Conservation (phyloP, 306 rosid species). For the Quercus gilva region DNA sequence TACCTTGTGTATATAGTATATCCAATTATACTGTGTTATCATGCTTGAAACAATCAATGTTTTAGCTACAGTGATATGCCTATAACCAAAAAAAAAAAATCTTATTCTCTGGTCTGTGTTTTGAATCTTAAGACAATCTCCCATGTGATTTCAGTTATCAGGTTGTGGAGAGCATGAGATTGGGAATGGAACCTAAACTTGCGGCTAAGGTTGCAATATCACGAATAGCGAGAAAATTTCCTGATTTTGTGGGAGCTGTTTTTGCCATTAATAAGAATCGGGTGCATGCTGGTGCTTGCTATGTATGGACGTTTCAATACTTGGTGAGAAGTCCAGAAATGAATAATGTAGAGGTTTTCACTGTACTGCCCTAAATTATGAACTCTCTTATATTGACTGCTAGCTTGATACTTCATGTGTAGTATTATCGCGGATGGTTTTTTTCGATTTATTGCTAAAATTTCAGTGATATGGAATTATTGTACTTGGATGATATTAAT, state of each 20-base stretch:
- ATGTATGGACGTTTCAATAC: constrained; percentile 93
- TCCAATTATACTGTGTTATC: background rate
- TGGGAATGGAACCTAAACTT: constrained; percentile 79
- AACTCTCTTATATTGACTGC: background rate
- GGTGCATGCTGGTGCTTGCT: constrained; percentile 84
- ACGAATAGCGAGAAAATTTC: constrained; percentile 72
- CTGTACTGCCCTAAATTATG: constrained; percentile 53
- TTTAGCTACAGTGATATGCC: background rate
- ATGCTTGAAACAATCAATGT: background rate
- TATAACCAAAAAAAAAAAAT: background rate
- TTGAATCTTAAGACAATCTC: constrained; percentile 8
- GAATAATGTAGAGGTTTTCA: constrained; percentile 75
- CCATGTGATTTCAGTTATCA: constrained; percentile 67
- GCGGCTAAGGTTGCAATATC: constrained; percentile 80
- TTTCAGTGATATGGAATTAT: background rate
- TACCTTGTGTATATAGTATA: background rate
- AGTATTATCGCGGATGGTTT: background rate
- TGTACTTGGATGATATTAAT: background rate
- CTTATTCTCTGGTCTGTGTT: background rate
- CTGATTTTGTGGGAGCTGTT: constrained; percentile 74
- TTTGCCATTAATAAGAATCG: constrained; percentile 74
- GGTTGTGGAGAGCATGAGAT: constrained; percentile 95
- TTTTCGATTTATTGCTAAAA: background rate
- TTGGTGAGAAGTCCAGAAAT: constrained; percentile 72
- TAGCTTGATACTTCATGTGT: background rate